Percentiles rank a stretch among this genome's conserved stretches.
phyloP scores from a whole-genome alignment of 352 stramenopile genomes.

The Globisporangium echinulatum region DNA sequence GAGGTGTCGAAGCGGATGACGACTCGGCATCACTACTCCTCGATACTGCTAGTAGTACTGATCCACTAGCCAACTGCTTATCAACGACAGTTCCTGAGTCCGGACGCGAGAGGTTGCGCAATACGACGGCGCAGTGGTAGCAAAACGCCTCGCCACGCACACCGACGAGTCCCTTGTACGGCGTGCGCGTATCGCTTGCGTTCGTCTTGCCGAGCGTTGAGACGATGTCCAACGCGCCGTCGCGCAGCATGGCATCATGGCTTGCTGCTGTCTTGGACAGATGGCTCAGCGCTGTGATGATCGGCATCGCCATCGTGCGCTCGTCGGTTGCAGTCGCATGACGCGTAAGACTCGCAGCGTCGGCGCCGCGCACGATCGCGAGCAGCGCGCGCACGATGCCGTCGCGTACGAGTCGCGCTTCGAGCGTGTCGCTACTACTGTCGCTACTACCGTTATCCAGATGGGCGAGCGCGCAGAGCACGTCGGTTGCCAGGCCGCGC shows the following conservation, averaged over 20 bases:
- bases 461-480: slow-evolving; percentile 63
- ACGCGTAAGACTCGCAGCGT: slow-evolving; percentile 4
- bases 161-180: slow-evolving; percentile 51
- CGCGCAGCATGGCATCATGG: slow-evolving; percentile 70
- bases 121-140: slow-evolving; percentile 50
- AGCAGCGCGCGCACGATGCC: slow-evolving; percentile 61
- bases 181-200: slow-evolving; percentile 26
- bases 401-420: slow-evolving; percentile 67
- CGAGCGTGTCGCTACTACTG: slow-evolving; percentile 19
- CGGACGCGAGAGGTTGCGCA: slow-evolving; percentile 62
- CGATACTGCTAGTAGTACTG: too few relatives aligned
- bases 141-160: slow-evolving; percentile 65
- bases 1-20: not conserved
- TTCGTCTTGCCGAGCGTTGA: slow-evolving; percentile 41
- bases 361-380: slow-evolving; percentile 43
- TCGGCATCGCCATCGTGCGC: slow-evolving; percentile 41
- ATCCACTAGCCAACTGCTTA: too few relatives aligned
- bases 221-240: slow-evolving; percentile 59
- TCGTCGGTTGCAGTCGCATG: slow-evolving; percentile 17
- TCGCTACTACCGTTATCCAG: slow-evolving; percentile 15
- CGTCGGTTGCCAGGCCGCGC: slow-evolving; percentile 46
- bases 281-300: slow-evolving; percentile 60
- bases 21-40: not conserved
- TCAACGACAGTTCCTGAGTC: slow-evolving; percentile 9
- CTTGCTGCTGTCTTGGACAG: slow-evolving; percentile 50